phyloP scores from a whole-genome alignment of 495 filamentous ascomycete species.

The Aspergillus leporis region DNA sequence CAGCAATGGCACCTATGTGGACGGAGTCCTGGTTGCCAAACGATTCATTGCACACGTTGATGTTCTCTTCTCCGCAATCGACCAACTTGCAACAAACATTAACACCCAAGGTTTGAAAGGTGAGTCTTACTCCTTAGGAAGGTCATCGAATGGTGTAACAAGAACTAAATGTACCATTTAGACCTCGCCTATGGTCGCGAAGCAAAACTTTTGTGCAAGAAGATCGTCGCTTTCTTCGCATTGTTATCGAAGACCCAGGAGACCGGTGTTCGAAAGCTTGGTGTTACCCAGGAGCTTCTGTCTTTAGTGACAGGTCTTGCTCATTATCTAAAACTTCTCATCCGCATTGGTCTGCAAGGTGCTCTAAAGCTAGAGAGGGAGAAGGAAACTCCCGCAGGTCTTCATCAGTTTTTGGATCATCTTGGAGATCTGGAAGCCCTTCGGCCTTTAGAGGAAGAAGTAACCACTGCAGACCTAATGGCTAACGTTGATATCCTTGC shows the following conservation, averaged over 20 bases:
- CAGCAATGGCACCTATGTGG: conserved; percentile 94
- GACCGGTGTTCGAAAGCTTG: conserved; percentile 79
- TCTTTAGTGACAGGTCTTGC: conserved; percentile 95
- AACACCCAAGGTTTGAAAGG: conserved; percentile 70
- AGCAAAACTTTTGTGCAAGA: conserved; percentile 97
- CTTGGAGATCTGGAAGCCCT: conserved; percentile 72
- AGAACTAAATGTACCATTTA: conserved; percentile 38
- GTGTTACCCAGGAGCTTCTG: conserved; percentile 94
- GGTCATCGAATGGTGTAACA: not conserved
- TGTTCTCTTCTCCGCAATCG: conserved; percentile 85
- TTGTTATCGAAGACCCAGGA: conserved; percentile 92
- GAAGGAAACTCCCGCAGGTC: conserved; percentile 66
- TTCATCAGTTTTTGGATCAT: conserved; percentile 79
- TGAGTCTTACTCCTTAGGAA: conserved; percentile 37
- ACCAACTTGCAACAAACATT: conserved; percentile 76
- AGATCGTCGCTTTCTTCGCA: conserved; percentile 97
- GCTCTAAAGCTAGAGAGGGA: conserved; percentile 89
- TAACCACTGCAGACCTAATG: conserved; percentile 70
- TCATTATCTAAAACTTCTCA: conserved; percentile 97
- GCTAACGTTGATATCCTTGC: conserved; percentile 71
- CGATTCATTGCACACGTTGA: conserved; percentile 96
- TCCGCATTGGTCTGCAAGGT: conserved; percentile 94
- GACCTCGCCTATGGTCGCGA: conserved; percentile 90
- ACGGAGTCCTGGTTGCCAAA: conserved; percentile 94
- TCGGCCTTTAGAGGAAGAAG: conserved; percentile 58